Base-by-base conservation (phyloP, 768 basidiomycete genomes). In the Glaciozyma antarctica region DNA sequence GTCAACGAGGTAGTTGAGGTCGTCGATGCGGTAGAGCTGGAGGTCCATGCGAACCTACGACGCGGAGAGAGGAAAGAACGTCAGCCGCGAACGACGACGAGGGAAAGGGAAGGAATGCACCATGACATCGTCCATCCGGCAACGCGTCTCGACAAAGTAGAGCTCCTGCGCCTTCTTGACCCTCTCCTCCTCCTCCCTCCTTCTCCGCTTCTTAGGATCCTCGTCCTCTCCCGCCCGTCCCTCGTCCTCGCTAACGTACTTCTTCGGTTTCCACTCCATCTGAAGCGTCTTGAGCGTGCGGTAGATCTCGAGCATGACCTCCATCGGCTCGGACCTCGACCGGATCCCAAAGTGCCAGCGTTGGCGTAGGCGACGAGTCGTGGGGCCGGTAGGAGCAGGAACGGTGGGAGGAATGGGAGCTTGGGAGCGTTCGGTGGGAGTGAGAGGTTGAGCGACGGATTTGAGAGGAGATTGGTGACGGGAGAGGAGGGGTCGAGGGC, bases 271-370 rank as follows among this genome's bases (percentile, higher is more conserved):
- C 95, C 95, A 99, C 77, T 99, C 90, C 90, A 98, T 94, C 21
- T 87, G 89, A 24, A 97, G 80, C 65, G 85, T 80, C 78, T 87
- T 87, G 58, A 99, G 78, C 51, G 93, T 95, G 67, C 88, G 81
- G 78, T 99, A 98, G 59, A 99, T 95, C 81, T 97, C 94, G 30
- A 95, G 79, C 93, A 99, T 97, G 28, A 99, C 94, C 77, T 99
- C 95, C 89, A 98, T 94, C 26, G 93, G 95, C 41, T 71, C 71
- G 22, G 76, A 77, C 65, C 93, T 82, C 71, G 89, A 92, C 41
- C 95, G 83, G 48, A 99, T 98, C 12, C 95, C 95, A 74, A 97
- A 99, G 76, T 99, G 95, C 95, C 95, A 98, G 69, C 90, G 87
- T 21, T 88, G 88, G 66, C 87, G 84, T 66, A 86, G 72, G 44